Conservation (phyloP, 495 filamentous ascomycete genomes). For the Peziza echinospora region DNA sequence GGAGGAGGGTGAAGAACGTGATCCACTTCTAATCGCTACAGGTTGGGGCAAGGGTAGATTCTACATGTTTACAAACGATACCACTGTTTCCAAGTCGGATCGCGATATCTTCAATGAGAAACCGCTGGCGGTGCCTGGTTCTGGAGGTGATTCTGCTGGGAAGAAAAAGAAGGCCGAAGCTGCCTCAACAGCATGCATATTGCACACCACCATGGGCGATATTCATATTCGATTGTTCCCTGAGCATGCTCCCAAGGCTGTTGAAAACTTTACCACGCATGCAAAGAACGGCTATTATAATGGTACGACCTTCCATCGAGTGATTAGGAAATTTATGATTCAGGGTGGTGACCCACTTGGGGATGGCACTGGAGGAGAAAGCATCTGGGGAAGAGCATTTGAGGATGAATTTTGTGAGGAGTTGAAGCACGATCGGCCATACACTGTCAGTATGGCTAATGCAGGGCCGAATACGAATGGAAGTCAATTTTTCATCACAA, state of each 20-base stretch:
- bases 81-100: slow-evolving; percentile 57
- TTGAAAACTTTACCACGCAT: slow-evolving; percentile 98
- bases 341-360: slow-evolving; percentile 80
- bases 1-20: slow-evolving; percentile 74
- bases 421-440: slow-evolving; percentile 83
- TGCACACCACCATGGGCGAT: slow-evolving; percentile 88
- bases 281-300: slow-evolving; percentile 83
- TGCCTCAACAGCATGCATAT: slow-evolving; percentile 34
- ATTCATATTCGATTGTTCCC: slow-evolving; percentile 90
- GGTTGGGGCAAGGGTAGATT: slow-evolving; percentile 79
- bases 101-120: slow-evolving; percentile 94
- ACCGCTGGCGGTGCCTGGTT: slow-evolving; percentile 27
- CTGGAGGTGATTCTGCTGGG: slow-evolving; percentile 1
- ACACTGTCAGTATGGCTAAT: slow-evolving; percentile 93
- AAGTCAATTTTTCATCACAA: slow-evolving; percentile 96
- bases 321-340: slow-evolving; percentile 99
- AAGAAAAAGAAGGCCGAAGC: slow-evolving; percentile 27
- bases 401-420: slow-evolving; percentile 81
- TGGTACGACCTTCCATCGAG: slow-evolving; percentile 87
- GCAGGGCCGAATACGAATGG: slow-evolving; percentile 62
- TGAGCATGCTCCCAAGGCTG: slow-evolving; percentile 73
- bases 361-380: slow-evolving; percentile 88
- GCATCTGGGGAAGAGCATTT: slow-evolving; percentile 92
- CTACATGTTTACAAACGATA: slow-evolving; percentile 93
- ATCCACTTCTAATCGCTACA: slow-evolving; percentile 71